A percentile compares a stretch with the other conserved stretches of the same genome.
These are phyloP conservation scores for Capillidium heterosporum DNA, from an alignment of 371 early-diverging fungal species.

Conservation along the genomic window DNA sequence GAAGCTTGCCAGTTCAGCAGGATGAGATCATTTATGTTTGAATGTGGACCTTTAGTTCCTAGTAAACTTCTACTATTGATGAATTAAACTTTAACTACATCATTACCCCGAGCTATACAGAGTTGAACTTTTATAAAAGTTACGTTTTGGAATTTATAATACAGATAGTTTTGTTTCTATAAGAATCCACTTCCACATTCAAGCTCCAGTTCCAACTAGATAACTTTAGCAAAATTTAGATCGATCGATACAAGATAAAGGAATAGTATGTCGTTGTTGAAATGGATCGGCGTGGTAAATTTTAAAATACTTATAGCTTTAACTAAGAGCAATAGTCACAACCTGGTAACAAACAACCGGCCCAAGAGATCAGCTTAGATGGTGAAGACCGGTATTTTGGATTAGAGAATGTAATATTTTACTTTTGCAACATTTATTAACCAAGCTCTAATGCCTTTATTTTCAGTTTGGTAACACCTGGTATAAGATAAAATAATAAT, in stretches of 20 bases:
- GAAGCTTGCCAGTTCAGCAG: too few relatives aligned
- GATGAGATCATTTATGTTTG: too few relatives aligned
- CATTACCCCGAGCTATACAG: too few relatives aligned
- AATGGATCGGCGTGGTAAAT: constrained; percentile 66
- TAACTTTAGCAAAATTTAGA: too few relatives aligned
- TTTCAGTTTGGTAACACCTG: constrained; percentile 78
- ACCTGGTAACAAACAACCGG: constrained; percentile 19
- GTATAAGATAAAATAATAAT: constrained; percentile 20
- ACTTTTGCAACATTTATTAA: constrained; percentile 8
- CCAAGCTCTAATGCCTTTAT: not conserved
- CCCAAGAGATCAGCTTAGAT: constrained; percentile 15
- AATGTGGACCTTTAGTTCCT: too few relatives aligned
- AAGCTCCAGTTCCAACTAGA: too few relatives aligned
- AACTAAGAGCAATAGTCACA: constrained; percentile 14
- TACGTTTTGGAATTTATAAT: too few relatives aligned
- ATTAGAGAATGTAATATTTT: constrained; percentile 60
- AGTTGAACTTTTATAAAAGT: too few relatives aligned
- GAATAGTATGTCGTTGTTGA: constrained; percentile 50
- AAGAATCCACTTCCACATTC: too few relatives aligned
- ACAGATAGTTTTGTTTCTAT: too few relatives aligned
- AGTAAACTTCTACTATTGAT: too few relatives aligned
- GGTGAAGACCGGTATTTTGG: constrained; percentile 26
- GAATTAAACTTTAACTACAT: too few relatives aligned
- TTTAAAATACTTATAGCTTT: constrained; percentile 2
- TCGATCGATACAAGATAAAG: not conserved